These are phyloP conservation scores for Lasiosphaeriaceae sp. DNA, from an alignment of 495 filamentous ascomycete species.

Conservation along the genomic window DNA sequence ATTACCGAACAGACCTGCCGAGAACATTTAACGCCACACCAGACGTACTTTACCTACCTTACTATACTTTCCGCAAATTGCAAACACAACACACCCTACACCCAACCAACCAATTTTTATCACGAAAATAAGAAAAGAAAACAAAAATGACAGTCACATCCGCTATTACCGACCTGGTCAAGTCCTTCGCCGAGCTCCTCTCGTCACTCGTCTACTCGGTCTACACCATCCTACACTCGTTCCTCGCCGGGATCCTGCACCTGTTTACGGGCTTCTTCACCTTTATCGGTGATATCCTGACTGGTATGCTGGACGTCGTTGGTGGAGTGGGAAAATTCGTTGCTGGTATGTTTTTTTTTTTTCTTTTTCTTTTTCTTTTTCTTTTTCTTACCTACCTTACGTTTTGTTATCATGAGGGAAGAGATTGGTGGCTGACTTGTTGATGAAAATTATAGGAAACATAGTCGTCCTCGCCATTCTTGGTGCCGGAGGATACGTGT, in stretches of 20 bases:
- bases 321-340: constrained; percentile 33
- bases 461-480: constrained; percentile 30
- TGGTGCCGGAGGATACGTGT: constrained; percentile 21
- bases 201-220: constrained; percentile 25
- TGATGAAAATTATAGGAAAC: constrained; percentile 20
- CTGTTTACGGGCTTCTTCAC: constrained; percentile 26
- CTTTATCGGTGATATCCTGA: constrained; percentile 23
- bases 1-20: too few relatives aligned
- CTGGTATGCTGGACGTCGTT: constrained; percentile 27
- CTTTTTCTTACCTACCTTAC: not conserved
- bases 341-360: constrained; percentile 19
- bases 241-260: constrained; percentile 20
- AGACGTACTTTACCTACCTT: too few relatives aligned
- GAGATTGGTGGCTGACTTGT: too few relatives aligned
- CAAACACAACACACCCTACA: too few relatives aligned
- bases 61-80: too few relatives aligned
- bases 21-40: too few relatives aligned
- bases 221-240: constrained; percentile 25
- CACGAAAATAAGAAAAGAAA: constrained; percentile 3
- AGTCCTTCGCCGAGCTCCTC: constrained; percentile 31
- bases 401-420: too few relatives aligned
- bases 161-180: constrained; percentile 29
- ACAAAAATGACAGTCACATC: constrained; percentile 29
- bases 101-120: too few relatives aligned
- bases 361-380: not conserved